These are phyloP conservation scores for Litchi chinensis DNA, from an alignment of 345 rosid species.

Conservation along the genomic window DNA sequence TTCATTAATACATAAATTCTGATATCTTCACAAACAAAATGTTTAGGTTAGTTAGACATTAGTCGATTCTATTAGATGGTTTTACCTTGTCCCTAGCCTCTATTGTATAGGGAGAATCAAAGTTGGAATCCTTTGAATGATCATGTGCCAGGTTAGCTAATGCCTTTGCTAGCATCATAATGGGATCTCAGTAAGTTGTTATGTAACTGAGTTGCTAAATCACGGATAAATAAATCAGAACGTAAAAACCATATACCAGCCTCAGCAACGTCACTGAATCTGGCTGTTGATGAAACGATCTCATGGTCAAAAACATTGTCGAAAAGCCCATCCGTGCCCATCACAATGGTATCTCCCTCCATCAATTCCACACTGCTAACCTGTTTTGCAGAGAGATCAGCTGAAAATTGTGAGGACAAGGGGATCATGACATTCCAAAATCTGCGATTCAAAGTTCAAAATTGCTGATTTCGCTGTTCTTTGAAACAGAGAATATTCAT, in stretches of 20 bases:
- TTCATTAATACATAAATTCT: neutral
- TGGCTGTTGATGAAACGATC: constrained; percentile 54
- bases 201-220: constrained; percentile 13
- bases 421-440: neutral
- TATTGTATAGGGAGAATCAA: constrained; percentile 81
- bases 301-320: constrained; percentile 85
- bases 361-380: constrained; percentile 59
- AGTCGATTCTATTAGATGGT: neutral
- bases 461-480: neutral
- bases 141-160: constrained; percentile 69
- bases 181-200: constrained; percentile 15
- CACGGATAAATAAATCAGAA: constrained; percentile 1
- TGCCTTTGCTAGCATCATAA: constrained; percentile 69
- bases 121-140: constrained; percentile 63
- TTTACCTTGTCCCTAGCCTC: constrained; percentile 82
- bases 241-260: constrained; percentile 52
- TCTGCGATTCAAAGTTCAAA: neutral
- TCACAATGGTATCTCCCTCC: constrained; percentile 69
- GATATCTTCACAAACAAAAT: neutral
- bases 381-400: constrained; percentile 40
- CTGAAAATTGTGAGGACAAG: constrained; percentile 7
- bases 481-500: neutral
- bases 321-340: constrained; percentile 93
- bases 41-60: neutral
- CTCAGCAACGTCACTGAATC: constrained; percentile 45